These are phyloP conservation scores for Ramaria sp. DNA, from an alignment of 768 basidiomycete genomes.

Conservation along the genomic window DNA sequence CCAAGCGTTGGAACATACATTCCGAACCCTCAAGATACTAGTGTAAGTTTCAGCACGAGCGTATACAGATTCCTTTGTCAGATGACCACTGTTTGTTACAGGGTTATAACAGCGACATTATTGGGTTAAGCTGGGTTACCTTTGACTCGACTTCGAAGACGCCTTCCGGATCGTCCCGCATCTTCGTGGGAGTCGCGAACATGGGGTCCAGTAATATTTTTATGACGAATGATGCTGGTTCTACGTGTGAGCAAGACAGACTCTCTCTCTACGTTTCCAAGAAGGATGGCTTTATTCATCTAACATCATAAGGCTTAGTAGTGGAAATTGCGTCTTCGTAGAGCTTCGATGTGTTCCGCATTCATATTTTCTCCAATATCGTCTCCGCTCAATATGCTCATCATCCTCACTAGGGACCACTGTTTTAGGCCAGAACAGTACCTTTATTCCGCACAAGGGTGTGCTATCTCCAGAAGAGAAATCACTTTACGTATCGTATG, in stretches of 20 bases:
- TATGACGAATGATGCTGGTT: slow-evolving; percentile 43
- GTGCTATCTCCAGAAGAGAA: slow-evolving; percentile 48
- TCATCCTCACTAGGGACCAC: slow-evolving; percentile 33
- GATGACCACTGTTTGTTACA: background rate
- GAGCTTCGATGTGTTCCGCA: no score
- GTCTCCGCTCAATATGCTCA: background rate
- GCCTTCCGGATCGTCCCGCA: slow-evolving; percentile 44
- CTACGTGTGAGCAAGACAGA: slow-evolving; percentile 39
- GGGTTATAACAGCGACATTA: slow-evolving; percentile 27
- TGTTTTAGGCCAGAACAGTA: slow-evolving; percentile 44
- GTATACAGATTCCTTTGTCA: background rate
- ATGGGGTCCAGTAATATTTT: slow-evolving; percentile 44
- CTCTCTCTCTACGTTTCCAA: background rate
- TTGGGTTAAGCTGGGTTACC: slow-evolving; percentile 49
- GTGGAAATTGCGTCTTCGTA: no score
- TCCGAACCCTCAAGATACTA: slow-evolving; percentile 8
- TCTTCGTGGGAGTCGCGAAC: slow-evolving; percentile 59
- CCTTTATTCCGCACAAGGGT: slow-evolving; percentile 55
- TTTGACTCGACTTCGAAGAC: slow-evolving; percentile 32
- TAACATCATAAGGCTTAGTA: no score
- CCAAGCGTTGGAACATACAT: slow-evolving; percentile 39
- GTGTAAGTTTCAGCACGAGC: background rate
- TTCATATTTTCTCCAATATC: no score
- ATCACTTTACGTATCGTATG: slow-evolving; percentile 48
- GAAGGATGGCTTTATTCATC: no score